Evolutionary conservation across 805 yeast genomes (phyloP), one percentile per base, ranked within the genome.

Genomic region (Nakazawaea laoshanensis): DNA sequence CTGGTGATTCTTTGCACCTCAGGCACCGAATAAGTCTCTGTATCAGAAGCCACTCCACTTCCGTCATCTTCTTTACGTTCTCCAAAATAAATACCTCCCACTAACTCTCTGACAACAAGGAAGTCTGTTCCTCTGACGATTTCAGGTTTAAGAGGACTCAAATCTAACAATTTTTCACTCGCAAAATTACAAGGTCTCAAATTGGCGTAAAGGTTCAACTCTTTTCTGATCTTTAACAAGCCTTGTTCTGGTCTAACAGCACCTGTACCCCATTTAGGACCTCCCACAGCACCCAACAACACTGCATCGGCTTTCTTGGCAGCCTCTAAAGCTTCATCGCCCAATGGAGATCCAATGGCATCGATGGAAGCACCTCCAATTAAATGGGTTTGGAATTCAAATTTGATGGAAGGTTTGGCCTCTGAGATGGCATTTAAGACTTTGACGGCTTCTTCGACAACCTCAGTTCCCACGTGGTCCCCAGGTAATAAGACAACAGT

Each of bases 231-330:
- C 64, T 88, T 74, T 44, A 92, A 70, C 45, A 92, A 70, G 39
- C 98, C 98, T 62, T 86, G 97, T 59, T 92, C 98, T 33, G 98
- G 98, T 64, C 98, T 78, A 29, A 89, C 97, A 9, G 70, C 52
- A 32, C 96, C 96, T 18, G 96, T 84, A 23, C 97, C 97, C 98
- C 98, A 92, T 63, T 92, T 92, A 41, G 98, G 98, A 21, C 98
- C 98, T 42, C 98, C 98, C 21, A 92, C 98, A 7, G 98, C 96
- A 45, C 98, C 98, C 37, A 92, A 68, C 44, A 92, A 65, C n/a
- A 92, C 95, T 17, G 97, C 98, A 54, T 89, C 94, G 1, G 97
- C 80, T 28, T 63, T 62, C 59, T 85, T 87, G 23, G 96, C 72
- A 7, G 95, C 87, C 29, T 63, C 82, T 30, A 92, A 67, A 3